Evolutionary conservation across 148 eudicot species (phyloP), one percentile per base, ranked within the genome.

Genomic region (Chenopodium berlandieri): DNA sequence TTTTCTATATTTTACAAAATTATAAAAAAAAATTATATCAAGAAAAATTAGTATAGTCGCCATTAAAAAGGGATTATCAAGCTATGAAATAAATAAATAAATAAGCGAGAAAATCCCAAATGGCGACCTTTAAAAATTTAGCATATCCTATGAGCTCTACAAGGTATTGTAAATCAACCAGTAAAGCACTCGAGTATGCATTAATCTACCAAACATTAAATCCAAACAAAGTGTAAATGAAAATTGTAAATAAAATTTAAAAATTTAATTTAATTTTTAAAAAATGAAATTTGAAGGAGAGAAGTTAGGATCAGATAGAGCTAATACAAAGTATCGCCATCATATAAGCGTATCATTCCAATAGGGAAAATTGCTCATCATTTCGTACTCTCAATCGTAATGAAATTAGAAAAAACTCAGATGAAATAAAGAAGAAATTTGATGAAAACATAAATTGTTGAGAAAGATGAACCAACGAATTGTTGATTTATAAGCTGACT

Each of bases 131-230:
- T 0, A 50, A 32, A 10, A 75, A 75, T 75, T 2, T 75, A 75
- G 78, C 78, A 75, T 75, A 75, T 46, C 58, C 46, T 66, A 75
- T 75, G 78, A 76, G 78, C 78, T 76, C 68, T 34, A 76, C 78
- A 76, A 37, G 67, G 78, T 40, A 76, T 9, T 73, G 0, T 56
- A 9, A 19, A 9, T 34, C 4, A 56, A 2, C 48, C 68, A 32
- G 78, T 60, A 76, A 76, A 76, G 78, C 78, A 76, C 78, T 76
- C 68, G 68, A 76, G 78, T 58, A 76, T 76, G 78, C 68, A 30
- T 54, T 27, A 2, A 1, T 12, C 62, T 5, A 50, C 4, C 27
- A 27, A 27, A 27, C 27, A 27, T 27, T 13, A 9, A 46, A 27
- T 23, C 25, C 25, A 27, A 8, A 27, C 19, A 40, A 17, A 17